Evolutionary conservation across 192 early-diverging fungal genomes (phyloP).

Genomic region (Backusella liffmaniae): DNA sequence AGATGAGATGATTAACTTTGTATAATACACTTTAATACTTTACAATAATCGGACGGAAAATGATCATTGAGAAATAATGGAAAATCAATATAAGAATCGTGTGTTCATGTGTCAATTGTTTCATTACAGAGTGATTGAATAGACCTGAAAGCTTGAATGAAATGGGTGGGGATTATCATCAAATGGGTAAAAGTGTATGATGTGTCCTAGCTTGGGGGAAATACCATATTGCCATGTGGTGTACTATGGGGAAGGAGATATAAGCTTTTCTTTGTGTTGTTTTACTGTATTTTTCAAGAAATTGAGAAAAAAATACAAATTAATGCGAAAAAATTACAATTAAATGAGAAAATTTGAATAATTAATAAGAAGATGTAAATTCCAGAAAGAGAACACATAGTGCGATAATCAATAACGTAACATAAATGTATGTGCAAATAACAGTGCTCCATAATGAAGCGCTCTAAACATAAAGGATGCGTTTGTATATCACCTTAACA

Average conservation of each 20-base stretch:
- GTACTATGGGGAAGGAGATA: slow-evolving; percentile 17
- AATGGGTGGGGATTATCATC: slow-evolving; percentile 40
- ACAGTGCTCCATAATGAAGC: too few species aligned
- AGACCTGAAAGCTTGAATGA: slow-evolving; percentile 51
- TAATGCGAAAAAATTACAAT: too few species aligned
- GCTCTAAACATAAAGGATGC: too few species aligned
- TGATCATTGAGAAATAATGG: slow-evolving; percentile 47
- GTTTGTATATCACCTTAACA: too few species aligned
- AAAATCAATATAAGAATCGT: slow-evolving; percentile 11
- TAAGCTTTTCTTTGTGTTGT: not conserved
- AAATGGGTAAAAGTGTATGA: slow-evolving; percentile 46
- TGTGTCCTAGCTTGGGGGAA: slow-evolving; percentile 47
- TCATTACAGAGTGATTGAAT: slow-evolving; percentile 41
- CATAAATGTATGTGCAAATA: too few species aligned
- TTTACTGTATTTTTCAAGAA: too few species aligned
- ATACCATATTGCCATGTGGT: slow-evolving; percentile 49
- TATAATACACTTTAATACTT: slow-evolving; percentile 27
- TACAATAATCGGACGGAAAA: slow-evolving; percentile 50
- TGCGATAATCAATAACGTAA: too few species aligned
- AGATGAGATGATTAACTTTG: not conserved
- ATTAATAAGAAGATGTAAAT: too few species aligned
- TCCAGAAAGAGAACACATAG: too few species aligned
- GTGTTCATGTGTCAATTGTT: slow-evolving; percentile 38
- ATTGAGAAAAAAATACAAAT: too few species aligned
- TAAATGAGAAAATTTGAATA: too few species aligned